phyloP scores from a whole-genome alignment of 2,329 filamentous ascomycete species.

The Aspergillus sp. region DNA sequence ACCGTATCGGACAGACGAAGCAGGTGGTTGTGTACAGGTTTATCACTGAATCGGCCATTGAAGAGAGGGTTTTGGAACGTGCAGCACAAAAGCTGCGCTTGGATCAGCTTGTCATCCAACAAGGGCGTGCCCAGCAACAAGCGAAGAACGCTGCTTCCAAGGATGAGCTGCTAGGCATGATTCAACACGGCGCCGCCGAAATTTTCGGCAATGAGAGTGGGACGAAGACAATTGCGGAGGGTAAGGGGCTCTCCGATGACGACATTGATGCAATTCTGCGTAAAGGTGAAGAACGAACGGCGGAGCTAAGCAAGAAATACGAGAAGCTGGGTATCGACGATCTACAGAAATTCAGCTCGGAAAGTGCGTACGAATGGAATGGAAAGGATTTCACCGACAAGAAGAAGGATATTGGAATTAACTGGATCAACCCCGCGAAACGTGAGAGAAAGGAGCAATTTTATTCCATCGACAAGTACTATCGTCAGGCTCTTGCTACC shows the following conservation, averaged over 20 bases:
- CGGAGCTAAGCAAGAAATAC: constrained; percentile 87
- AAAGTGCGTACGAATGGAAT: constrained; percentile 99
- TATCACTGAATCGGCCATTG: constrained; percentile 95
- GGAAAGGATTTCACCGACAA: constrained; percentile 90
- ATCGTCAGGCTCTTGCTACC: constrained; percentile 84
- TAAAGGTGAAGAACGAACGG: constrained; percentile 84
- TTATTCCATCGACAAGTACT: constrained; percentile 99
- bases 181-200: constrained; percentile 95
- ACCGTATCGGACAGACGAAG: constrained; percentile 98
- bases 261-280: constrained; percentile 88
- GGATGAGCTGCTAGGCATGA: constrained; percentile 95
- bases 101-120: constrained; percentile 96
- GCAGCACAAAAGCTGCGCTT: constrained; percentile 95
- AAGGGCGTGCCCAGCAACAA: constrained; percentile 88
- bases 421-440: constrained; percentile 98
- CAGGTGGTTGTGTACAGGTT: constrained; percentile 96
- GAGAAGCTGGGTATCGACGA: constrained; percentile 97
- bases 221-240: constrained; percentile 59
- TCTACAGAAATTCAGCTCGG: constrained; percentile 94
- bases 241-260: constrained; percentile 71
- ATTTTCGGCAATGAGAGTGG: constrained; percentile 77
- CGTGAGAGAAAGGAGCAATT: constrained; percentile 97
- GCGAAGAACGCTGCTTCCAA: constrained; percentile 91
- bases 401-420: constrained; percentile 89
- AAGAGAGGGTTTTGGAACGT: constrained; percentile 95